phyloP scores from a whole-genome alignment of 2,329 filamentous ascomycete species.

The Cadophora gregata region DNA sequence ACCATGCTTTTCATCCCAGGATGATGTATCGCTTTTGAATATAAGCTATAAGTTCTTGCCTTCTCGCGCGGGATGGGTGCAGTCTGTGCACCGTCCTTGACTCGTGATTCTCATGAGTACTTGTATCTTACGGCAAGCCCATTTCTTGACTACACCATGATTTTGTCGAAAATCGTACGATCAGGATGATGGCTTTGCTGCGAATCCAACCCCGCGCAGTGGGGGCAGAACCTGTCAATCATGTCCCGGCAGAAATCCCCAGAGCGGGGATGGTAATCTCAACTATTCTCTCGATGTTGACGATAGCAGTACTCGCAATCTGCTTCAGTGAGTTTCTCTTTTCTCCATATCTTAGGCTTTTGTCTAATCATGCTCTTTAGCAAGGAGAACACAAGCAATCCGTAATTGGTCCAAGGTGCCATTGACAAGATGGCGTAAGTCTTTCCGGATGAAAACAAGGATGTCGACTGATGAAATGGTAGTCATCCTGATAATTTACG shows the following conservation, averaged over 20 bases:
- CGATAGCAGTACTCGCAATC: constrained; percentile 28
- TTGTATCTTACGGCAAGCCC: constrained; percentile 6
- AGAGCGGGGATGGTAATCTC: constrained; percentile 38
- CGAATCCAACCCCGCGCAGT: neutral
- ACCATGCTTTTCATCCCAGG: neutral
- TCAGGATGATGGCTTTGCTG: constrained; percentile 19
- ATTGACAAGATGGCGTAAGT: constrained; percentile 34
- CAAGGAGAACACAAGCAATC: constrained; percentile 24
- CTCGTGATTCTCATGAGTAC: constrained; percentile 2
- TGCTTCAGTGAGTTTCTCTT: constrained; percentile 30
- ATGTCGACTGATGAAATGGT: constrained; percentile 8
- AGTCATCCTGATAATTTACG: constrained; percentile 56
- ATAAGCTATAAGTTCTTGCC: neutral
- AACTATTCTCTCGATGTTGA: constrained; percentile 27
- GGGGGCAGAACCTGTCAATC: constrained; percentile 13
- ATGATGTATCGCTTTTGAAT: neutral
- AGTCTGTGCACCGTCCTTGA: constrained; percentile 13
- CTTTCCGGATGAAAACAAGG: neutral
- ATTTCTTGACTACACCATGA: neutral
- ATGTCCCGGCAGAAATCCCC: constrained; percentile 43
- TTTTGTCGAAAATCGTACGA: constrained; percentile 10
- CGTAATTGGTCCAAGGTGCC: constrained; percentile 29
- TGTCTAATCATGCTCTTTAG: constrained; percentile 15
- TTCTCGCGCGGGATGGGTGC: neutral
- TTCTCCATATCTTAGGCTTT: neutral